These are phyloP conservation scores for Phoenix roebelenii DNA, from an alignment of 176 grass and related monocot species.

Conservation along the genomic window DNA sequence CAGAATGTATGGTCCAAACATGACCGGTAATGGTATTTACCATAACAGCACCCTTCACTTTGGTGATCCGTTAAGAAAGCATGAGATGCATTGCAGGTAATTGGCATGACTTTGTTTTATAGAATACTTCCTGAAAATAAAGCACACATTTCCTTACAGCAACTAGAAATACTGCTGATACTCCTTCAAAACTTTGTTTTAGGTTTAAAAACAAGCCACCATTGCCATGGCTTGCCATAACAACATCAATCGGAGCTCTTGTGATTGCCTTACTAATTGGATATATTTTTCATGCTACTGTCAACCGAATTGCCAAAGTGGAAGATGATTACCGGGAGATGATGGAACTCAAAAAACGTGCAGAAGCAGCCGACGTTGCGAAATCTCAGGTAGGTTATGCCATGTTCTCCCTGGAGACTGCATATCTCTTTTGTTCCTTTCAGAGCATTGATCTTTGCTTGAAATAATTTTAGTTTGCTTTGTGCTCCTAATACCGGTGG, in stretches of 20 bases:
- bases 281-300: slow-evolving; percentile 69
- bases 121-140: not conserved
- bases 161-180: too few relatives aligned
- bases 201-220: slow-evolving; percentile 68
- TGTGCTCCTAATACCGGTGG: not conserved
- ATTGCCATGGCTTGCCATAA: slow-evolving; percentile 72
- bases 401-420: too few relatives aligned
- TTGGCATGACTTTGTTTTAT: slow-evolving; percentile 5
- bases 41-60: slow-evolving; percentile 73
- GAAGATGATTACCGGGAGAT: slow-evolving; percentile 76
- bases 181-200: not conserved
- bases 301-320: slow-evolving; percentile 70
- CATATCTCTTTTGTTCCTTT: too few relatives aligned
- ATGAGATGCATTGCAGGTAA: slow-evolving; percentile 99
- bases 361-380: slow-evolving; percentile 82
- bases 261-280: slow-evolving; percentile 61
- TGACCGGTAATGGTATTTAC: slow-evolving; percentile 37
- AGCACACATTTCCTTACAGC: not conserved
- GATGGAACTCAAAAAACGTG: slow-evolving; percentile 66
- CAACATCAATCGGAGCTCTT: slow-evolving; percentile 54
- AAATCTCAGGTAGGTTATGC: slow-evolving; percentile 65
- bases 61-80: slow-evolving; percentile 77
- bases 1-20: slow-evolving; percentile 81
- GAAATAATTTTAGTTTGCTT: not conserved
- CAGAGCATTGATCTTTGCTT: not conserved